Conservation (phyloP, 2,329 filamentous ascomycete genomes). For the Aspergillus sp. region DNA sequence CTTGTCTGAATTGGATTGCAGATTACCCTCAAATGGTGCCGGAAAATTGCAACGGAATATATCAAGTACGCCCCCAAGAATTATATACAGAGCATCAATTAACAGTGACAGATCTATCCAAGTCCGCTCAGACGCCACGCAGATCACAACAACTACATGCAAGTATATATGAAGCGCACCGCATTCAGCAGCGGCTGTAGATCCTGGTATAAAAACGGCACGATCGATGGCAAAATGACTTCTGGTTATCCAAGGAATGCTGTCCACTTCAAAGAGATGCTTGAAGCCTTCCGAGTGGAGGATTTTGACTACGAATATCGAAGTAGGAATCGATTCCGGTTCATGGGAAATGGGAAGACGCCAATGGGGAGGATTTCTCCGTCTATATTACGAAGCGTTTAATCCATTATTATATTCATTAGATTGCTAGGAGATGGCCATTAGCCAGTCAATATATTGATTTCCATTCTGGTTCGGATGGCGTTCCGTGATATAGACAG, state of each 20-base stretch:
- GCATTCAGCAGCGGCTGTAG: constrained; percentile 23
- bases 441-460: too few species aligned
- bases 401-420: neutral
- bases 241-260: constrained; percentile 10
- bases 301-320: constrained; percentile 16
- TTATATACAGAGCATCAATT: too few species aligned
- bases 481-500: too few species aligned
- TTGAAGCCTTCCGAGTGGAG: constrained; percentile 14
- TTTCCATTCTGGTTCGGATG: too few species aligned
- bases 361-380: constrained; percentile 24
- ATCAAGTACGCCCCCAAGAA: constrained; percentile 19
- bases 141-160: constrained; percentile 31
- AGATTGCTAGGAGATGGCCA: neutral
- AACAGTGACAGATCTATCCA: constrained; percentile 15
- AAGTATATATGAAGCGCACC: constrained; percentile 27
- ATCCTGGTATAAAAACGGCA: constrained; percentile 27
- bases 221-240: constrained; percentile 12
- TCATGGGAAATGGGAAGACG: constrained; percentile 13
- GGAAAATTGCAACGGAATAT: constrained; percentile 28
- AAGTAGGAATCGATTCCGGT: constrained; percentile 13
- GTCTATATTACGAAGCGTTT: neutral
- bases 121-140: constrained; percentile 21
- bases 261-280: constrained; percentile 11
- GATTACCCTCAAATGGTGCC: constrained; percentile 24
- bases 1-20: constrained; percentile 14